Evolutionary conservation across 768 basidiomycete species (phyloP), one percentile per base, ranked within the genome.

Genomic region (Mycena pura): DNA sequence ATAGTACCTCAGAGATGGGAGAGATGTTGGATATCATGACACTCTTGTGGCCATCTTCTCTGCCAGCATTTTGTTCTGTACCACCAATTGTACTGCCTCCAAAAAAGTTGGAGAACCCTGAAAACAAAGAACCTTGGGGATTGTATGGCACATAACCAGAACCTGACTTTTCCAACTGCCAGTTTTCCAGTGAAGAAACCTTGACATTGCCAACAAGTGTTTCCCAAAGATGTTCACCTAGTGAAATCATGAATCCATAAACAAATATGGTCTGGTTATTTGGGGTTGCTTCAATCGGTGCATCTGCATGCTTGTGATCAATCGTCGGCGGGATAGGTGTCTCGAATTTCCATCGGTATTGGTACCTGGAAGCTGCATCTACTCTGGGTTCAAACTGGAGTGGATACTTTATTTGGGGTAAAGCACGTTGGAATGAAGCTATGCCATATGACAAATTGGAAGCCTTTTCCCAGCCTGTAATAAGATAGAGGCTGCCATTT

Each of bases 381-480:
- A 14, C 34, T 3, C n/a, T 47, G 10, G 34, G 55, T 21, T 39
- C 40, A 36, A 57, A 57, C 5, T 34, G 19, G 25, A 57, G 55
- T 19, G 28, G 43, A 13, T 46, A 57, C 10, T 47, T 34, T 7
- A 24, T 22, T 6, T 9, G n/a, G 34, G n/a, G n/a, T n/a, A n/a
- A n/a, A n/a, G 8, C 19, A 13, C 25, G n/a, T 3, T 63, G 34
- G 39, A 61, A 66, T 2, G 67, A 38, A n/a, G 65, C 69, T 19
- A 61, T 64, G 1, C 56, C 69, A 67, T 67, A 70, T 17, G 50
- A 59, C 5, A n/a, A n/a, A n/a, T n/a, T n/a, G n/a, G 19, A 28
- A 5, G 64, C 25, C 29, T 70, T 70, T 31, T 68, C 63, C 25
- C 59, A 64, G 8, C 69, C 69, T 7, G 69, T 70, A 21, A 70